A percentile compares a stretch with the other conserved stretches of the same genome.
phyloP scores from a whole-genome alignment of 1,139 yeast species.

The Arxiozyma telluris region DNA sequence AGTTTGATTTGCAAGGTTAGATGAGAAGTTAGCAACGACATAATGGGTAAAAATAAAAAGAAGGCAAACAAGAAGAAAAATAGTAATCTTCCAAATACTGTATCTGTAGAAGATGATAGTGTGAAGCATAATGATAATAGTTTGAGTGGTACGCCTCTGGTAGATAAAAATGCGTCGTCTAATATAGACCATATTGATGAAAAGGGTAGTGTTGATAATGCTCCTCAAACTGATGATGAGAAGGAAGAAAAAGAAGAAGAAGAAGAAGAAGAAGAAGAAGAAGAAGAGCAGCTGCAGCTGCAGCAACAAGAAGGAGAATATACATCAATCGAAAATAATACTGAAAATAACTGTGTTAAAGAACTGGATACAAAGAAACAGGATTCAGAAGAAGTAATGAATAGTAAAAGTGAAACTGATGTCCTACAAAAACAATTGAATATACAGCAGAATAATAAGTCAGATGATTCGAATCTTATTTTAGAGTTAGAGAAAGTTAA shows the following conservation, averaged over 20 bases:
- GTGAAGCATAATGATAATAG: constrained; percentile 5
- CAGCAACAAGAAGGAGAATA: too few relatives aligned
- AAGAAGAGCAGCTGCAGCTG: too few relatives aligned
- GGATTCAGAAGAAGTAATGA: neutral
- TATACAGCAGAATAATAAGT: neutral
- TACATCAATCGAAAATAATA: neutral
- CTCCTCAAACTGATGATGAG: neutral
- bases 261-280: neutral
- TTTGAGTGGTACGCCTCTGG: neutral
- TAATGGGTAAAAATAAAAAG: constrained; percentile 29
- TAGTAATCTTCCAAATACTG: neutral
- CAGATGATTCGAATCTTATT: constrained; percentile 11
- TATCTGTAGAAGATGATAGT: neutral
- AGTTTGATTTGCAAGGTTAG: neutral
- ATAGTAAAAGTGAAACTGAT: constrained; percentile 12
- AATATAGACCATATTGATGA: neutral
- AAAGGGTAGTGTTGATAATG: neutral
- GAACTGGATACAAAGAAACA: neutral
- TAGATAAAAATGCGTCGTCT: neutral
- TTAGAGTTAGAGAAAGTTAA: constrained; percentile 35
- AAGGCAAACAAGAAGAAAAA: constrained; percentile 17
- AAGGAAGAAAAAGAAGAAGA: neutral
- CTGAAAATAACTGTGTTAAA: neutral
- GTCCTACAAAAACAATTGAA: constrained; percentile 17
- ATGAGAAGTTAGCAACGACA: neutral